These are phyloP conservation scores for Fusarium papillatum DNA, from an alignment of 2,329 filamentous ascomycete genomes.

Conservation along the genomic window DNA sequence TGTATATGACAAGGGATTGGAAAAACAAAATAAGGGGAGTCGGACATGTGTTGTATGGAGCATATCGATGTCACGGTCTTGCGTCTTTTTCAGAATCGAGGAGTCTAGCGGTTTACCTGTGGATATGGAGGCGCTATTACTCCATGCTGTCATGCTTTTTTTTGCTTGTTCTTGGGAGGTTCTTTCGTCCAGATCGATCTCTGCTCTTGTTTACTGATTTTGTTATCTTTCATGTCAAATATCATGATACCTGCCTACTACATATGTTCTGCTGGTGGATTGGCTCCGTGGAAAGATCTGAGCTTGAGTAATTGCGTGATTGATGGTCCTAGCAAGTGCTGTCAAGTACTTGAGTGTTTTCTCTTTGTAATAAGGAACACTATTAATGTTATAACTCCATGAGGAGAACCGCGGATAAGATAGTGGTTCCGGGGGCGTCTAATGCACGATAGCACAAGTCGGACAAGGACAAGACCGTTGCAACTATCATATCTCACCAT, in stretches of 20 bases:
- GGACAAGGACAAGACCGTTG: not conserved
- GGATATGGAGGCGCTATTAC: not conserved
- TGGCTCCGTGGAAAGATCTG: slow-evolving; percentile 10
- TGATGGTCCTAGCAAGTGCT: not conserved
- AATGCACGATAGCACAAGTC: not conserved
- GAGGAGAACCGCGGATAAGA: not conserved
- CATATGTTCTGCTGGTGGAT: not conserved
- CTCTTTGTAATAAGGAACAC: not conserved
- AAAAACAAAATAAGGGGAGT: not conserved
- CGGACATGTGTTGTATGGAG: slow-evolving; percentile 3
- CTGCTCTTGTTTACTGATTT: slow-evolving; percentile 7
- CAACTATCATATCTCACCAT: slow-evolving; percentile 2
- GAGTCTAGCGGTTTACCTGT: slow-evolving; percentile 11
- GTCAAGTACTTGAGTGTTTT: not conserved
- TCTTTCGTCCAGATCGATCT: slow-evolving; percentile 8
- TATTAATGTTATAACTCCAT: not conserved
- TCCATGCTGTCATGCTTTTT: not conserved
- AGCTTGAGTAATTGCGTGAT: not conserved
- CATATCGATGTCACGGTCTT: slow-evolving; percentile 11
- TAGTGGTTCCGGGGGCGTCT: not conserved
- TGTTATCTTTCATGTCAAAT: slow-evolving; percentile 3
- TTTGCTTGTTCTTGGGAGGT: not conserved
- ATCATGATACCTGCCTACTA: slow-evolving; percentile 18
- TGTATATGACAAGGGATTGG: slow-evolving; percentile 1
- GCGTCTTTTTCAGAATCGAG: slow-evolving; percentile 15